A percentile compares a stretch with the other conserved stretches of the same genome.
Evolutionary conservation across 352 stramenopile species (phyloP).

Genomic region (Proteromonas lacertae): DNA sequence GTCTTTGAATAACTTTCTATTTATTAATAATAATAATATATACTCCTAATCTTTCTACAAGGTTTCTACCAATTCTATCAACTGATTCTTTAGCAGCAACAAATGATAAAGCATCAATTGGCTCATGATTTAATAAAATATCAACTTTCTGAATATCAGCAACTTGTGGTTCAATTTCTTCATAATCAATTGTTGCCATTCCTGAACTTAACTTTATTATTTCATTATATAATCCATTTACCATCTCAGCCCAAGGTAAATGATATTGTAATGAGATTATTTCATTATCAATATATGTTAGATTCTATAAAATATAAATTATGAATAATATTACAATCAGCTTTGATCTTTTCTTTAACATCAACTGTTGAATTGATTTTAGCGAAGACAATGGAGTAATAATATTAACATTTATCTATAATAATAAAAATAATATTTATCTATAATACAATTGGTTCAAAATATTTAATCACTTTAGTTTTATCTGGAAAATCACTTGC

Average conservation of each 20-base stretch:
- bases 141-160: slow-evolving; percentile 28
- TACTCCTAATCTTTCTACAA: slow-evolving; percentile 23
- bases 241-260: slow-evolving; percentile 62
- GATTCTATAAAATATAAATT: too few relatives aligned
- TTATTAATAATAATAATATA: slow-evolving; percentile 63
- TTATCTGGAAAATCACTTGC: slow-evolving; percentile 5
- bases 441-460: not conserved
- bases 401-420: not conserved
- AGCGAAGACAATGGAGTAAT: not conserved
- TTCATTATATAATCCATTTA: slow-evolving; percentile 82
- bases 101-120: not conserved
- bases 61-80: too few relatives aligned
- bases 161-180: slow-evolving; percentile 37
- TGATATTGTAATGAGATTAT: too few relatives aligned
- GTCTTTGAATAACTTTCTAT: slow-evolving; percentile 42
- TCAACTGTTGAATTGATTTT: slow-evolving; percentile 1
- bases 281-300: too few relatives aligned
- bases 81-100: too few relatives aligned
- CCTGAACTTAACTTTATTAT: slow-evolving; percentile 74
- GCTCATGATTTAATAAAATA: slow-evolving; percentile 12
- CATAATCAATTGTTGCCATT: slow-evolving; percentile 74
- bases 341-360: not conserved
- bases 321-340: too few relatives aligned
- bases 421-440: not conserved
- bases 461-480: slow-evolving; percentile 2